Evolutionary conservation across 495 filamentous ascomycete species (phyloP).

Genomic region (Articulospora tetracladia): DNA sequence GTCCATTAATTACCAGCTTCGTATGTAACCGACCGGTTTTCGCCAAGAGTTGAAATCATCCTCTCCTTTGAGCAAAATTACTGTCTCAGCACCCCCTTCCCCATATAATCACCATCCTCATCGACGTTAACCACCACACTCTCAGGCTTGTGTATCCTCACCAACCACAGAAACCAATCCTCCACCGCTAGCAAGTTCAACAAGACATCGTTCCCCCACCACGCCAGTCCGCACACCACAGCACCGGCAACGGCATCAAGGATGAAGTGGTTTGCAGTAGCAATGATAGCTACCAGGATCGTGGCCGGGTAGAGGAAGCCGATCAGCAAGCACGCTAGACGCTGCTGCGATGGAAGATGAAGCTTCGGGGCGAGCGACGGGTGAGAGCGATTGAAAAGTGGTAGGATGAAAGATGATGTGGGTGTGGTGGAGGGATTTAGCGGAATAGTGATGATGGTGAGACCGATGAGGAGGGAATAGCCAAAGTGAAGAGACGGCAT

Average conservation of each 20-base stretch:
- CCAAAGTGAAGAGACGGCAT: too few relatives aligned
- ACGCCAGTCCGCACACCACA: constrained; percentile 52
- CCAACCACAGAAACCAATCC: constrained; percentile 60
- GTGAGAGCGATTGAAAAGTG: constrained; percentile 14
- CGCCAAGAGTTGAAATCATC: too few relatives aligned
- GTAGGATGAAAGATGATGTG: too few relatives aligned
- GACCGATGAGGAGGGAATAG: too few relatives aligned
- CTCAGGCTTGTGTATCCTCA: constrained; percentile 58
- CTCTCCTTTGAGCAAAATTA: too few relatives aligned
- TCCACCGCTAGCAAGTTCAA: constrained; percentile 59
- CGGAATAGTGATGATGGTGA: too few relatives aligned
- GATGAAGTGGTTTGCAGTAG: constrained; percentile 72
- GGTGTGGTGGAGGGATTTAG: too few relatives aligned
- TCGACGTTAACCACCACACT: constrained; percentile 9
- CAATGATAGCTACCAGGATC: constrained; percentile 65
- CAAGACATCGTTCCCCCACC: constrained; percentile 54
- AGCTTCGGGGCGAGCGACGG: constrained; percentile 7
- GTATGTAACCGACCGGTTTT: too few relatives aligned
- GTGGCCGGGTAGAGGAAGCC: constrained; percentile 61
- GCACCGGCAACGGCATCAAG: constrained; percentile 68
- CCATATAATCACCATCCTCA: not conserved
- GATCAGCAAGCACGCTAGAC: constrained; percentile 41
- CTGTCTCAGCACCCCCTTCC: not conserved
- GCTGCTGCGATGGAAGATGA: constrained; percentile 30
- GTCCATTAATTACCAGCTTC: too few relatives aligned